A percentile compares a stretch with the other conserved stretches of the same genome.
These are phyloP conservation scores for Candida sojae DNA, from an alignment of 1,139 yeast genomes.

Conservation along the genomic window DNA sequence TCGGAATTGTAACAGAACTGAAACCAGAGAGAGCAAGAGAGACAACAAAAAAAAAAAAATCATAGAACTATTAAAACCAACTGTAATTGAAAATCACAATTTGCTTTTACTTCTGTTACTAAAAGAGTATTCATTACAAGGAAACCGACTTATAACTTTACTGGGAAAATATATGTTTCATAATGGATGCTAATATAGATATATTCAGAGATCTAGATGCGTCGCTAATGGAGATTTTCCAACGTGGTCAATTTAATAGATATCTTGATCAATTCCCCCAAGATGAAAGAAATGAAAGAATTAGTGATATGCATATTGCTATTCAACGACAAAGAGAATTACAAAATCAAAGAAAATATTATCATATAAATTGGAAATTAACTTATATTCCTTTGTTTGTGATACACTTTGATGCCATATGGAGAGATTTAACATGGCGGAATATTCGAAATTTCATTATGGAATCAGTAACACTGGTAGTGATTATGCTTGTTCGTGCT, in stretches of 20 bases:
- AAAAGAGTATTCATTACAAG: too few species aligned
- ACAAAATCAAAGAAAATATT: conserved; percentile 2
- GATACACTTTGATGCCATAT: conserved; percentile 25
- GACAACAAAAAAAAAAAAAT: too few species aligned
- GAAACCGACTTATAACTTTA: too few species aligned
- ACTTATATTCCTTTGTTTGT: conserved; percentile 30
- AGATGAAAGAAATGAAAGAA: conserved; percentile 13
- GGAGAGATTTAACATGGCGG: conserved; percentile 21
- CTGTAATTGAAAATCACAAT: too few species aligned
- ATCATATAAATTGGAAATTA: conserved; percentile 18
- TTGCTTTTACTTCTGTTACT: too few species aligned
- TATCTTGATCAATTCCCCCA: conserved; percentile 17
- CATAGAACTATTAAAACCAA: too few species aligned
- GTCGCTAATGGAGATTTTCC: conserved; percentile 23
- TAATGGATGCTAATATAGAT: conserved; percentile 18
- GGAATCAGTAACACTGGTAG: conserved; percentile 1
- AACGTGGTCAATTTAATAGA: conserved; percentile 18
- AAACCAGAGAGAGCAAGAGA: too few species aligned
- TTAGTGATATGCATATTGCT: conserved; percentile 2
- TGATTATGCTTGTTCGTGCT: conserved; percentile 14
- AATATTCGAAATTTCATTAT: conserved; percentile 6
- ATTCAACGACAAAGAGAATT: neutral
- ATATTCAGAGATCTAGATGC: conserved; percentile 25
- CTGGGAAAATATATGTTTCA: neutral
- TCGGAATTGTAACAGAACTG: too few species aligned